Evolutionary conservation across 1,139 yeast genomes (phyloP).

Genomic region (Petasospora fabianii): DNA sequence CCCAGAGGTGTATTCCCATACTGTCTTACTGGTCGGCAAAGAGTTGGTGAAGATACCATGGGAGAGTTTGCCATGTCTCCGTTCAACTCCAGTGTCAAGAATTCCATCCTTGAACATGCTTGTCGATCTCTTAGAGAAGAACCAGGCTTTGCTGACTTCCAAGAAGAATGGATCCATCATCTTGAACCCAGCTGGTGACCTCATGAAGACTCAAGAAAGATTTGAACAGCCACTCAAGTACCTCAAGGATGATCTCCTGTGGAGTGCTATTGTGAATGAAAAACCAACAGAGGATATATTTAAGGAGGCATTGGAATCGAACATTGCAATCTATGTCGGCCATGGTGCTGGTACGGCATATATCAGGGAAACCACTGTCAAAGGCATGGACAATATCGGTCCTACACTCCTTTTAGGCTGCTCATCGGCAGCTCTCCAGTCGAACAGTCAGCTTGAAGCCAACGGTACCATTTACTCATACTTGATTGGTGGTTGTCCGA

Average conservation of each 20-base stretch:
- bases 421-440: conserved; percentile 71
- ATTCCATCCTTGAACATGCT: conserved; percentile 64
- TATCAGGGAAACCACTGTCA: conserved; percentile 48
- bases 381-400: conserved; percentile 45
- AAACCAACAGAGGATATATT: conserved; percentile 57
- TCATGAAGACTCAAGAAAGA: conserved; percentile 59
- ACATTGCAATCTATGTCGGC: conserved; percentile 78
- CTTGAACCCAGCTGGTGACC: conserved; percentile 80
- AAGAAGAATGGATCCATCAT: conserved; percentile 47
- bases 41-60: conserved; percentile 73
- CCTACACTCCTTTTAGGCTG: conserved; percentile 87
- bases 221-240: conserved; percentile 46
- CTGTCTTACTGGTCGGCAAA: conserved; percentile 65
- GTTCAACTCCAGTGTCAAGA: conserved; percentile 59
- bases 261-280: conserved; percentile 54
- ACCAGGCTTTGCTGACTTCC: conserved; percentile 22
- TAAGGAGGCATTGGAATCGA: conserved; percentile 37
- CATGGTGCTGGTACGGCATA: conserved; percentile 96
- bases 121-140: conserved; percentile 36
- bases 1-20: conserved; percentile 38
- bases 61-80: conserved; percentile 70
- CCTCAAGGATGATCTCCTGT: conserved; percentile 31
- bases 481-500: conserved; percentile 75
- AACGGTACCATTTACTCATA: conserved; percentile 76
- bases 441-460: conserved; percentile 63